Evolutionary conservation across 2,329 filamentous ascomycete genomes (phyloP), one percentile per base, ranked within the genome.

Genomic region (Verticillium nubilum): DNA sequence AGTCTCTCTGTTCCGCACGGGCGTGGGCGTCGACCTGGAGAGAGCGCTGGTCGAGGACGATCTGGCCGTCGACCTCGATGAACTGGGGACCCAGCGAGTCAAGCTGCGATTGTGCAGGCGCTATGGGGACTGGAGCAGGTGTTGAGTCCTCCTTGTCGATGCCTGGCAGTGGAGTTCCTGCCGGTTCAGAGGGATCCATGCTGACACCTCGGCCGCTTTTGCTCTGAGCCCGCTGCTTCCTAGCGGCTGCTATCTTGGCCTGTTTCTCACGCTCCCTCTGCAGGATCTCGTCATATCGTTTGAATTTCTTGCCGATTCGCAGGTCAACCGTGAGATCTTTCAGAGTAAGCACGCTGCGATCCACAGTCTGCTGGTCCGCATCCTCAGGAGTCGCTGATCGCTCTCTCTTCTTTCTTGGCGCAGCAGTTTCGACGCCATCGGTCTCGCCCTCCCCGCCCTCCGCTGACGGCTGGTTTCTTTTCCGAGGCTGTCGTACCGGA

Each of bases 221-320:
- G 42, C 42, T 47, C 1, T 23, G 42, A 23, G 42, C 42, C 42
- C 42, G 62, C 62, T 13, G 55, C 54, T 9, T 61, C 67, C 31
- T 60, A 66, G 62, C 58, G 58, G 50, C 60, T 63, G 52, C 66
- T 15, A 29, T 53, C 56, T 57, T 57, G 25, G 69, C 70, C 58
- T 69, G 70, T 57, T 71, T 70, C 58, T 79, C 75, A 56, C 82
- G 76, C 74, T 91, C 83, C 52, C 90, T 85, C 64, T 87, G 81
- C 50, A 86, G 84, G 66, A 95, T 86, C 67, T 89, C 86, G 66
- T 87, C 85, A 65, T 92, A 89, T 3, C 87, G 83, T 67, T 86
- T 87, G 59, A 91, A 93, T 61, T 88, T 86, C 70, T 89, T 90
- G 60, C 91, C 91, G 59, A 88, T 87, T 25, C 82, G 81, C 57